phyloP scores from a whole-genome alignment of 768 basidiomycete species.

The Lactarius sanguifluus region DNA sequence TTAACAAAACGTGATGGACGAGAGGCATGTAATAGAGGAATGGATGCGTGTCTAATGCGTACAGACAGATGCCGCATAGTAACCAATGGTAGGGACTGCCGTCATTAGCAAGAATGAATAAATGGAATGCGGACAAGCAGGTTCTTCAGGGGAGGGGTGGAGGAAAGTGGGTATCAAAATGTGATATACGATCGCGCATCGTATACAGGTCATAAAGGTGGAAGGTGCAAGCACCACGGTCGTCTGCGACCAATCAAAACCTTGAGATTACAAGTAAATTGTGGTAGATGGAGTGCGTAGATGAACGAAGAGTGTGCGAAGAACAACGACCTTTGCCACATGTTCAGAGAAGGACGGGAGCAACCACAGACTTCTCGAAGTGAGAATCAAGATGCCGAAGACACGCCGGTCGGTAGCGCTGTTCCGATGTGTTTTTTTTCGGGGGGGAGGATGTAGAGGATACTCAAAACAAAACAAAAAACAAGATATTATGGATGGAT shows the following conservation, averaged over 20 bases:
- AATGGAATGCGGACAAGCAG: slow-evolving; percentile 17
- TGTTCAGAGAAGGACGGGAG: slow-evolving; percentile 14
- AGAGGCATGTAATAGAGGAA: slow-evolving; percentile 36
- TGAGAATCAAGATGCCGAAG: slow-evolving; percentile 8
- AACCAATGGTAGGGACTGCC: slow-evolving; percentile 31
- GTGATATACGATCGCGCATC: slow-evolving; percentile 9
- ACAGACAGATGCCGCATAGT: slow-evolving; percentile 42
- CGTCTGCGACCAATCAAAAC: slow-evolving; percentile 25
- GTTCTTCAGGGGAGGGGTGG: slow-evolving; percentile 18
- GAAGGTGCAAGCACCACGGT: slow-evolving; percentile 22
- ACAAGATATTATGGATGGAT: slow-evolving; percentile 13
- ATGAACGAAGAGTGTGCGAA: slow-evolving; percentile 1
- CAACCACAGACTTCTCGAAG: slow-evolving; percentile 17
- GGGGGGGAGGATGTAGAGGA: background rate
- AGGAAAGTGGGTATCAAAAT: slow-evolving; percentile 23
- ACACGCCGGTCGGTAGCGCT: background rate
- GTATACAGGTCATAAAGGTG: slow-evolving; percentile 13
- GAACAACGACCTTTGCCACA: slow-evolving; percentile 16
- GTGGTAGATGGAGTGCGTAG: slow-evolving; percentile 20
- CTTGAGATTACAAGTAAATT: slow-evolving; percentile 19
- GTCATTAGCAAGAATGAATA: slow-evolving; percentile 20
- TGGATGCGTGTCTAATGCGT: slow-evolving; percentile 70
- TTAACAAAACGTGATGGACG: slow-evolving; percentile 37
- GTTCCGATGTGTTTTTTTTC: background rate
- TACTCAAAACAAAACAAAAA: slow-evolving; percentile 5